phyloP scores from a whole-genome alignment of 768 basidiomycete species.

The Tylopilus plumbeoviolaceoides region DNA sequence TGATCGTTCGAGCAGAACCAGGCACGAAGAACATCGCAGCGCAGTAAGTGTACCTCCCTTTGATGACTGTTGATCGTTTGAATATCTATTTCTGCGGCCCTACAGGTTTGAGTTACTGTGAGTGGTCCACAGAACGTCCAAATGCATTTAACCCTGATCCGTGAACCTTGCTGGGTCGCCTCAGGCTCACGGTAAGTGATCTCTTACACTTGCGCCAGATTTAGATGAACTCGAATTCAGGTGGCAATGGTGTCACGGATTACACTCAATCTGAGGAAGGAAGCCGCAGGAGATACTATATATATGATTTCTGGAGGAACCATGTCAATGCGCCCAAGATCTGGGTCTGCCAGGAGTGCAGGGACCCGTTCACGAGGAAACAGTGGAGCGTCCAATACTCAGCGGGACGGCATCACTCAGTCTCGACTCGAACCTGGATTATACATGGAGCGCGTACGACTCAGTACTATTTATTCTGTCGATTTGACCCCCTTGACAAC shows the following conservation, averaged over 20 bases:
- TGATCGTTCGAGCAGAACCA: conserved; percentile 31
- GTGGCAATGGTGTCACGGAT: conserved; percentile 70
- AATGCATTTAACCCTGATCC: conserved; percentile 19
- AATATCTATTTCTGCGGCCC: background rate
- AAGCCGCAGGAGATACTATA: background rate
- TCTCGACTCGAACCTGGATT: background rate
- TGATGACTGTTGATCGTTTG: background rate
- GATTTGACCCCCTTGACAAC: background rate
- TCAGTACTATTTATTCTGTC: conserved; percentile 1
- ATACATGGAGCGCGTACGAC: background rate
- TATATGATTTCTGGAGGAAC: background rate
- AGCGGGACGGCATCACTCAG: background rate
- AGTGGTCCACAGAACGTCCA: conserved; percentile 6
- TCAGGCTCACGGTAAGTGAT: conserved; percentile 13
- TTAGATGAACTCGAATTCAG: conserved; percentile 18
- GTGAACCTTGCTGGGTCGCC: conserved; percentile 32
- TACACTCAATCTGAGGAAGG: conserved; percentile 55
- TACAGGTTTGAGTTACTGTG: conserved; percentile 39
- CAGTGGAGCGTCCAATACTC: background rate
- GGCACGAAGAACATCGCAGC: conserved; percentile 36
- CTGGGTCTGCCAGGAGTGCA: background rate
- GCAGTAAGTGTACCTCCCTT: conserved; percentile 18
- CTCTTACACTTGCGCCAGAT: background rate
- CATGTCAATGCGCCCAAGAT: background rate
- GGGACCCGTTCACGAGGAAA: background rate